phyloP scores from a whole-genome alignment of 169 alveolate species.

The Cardiosporidium cionae region DNA sequence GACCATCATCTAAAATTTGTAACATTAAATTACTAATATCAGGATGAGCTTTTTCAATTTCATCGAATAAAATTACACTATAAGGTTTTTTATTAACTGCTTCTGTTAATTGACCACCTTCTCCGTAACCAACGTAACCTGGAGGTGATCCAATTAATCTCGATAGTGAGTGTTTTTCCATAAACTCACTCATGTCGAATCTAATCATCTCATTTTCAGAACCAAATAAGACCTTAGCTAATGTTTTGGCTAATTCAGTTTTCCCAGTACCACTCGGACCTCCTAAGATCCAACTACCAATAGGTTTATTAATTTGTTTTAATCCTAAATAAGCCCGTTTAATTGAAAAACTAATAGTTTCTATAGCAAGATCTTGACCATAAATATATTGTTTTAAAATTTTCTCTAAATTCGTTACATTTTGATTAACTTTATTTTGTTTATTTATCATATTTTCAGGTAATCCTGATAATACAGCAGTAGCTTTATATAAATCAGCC shows the following conservation, averaged over 20 bases:
- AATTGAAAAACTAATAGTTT: conserved; percentile 47
- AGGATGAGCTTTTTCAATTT: conserved; percentile 81
- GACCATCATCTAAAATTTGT: conserved; percentile 69
- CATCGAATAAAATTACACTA: conserved; percentile 73
- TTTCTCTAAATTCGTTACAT: conserved; percentile 44
- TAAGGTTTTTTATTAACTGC: conserved; percentile 77
- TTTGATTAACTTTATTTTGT: conserved; percentile 10
- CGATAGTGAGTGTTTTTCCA: conserved; percentile 76
- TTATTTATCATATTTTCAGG: not conserved
- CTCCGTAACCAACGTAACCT: conserved; percentile 79
- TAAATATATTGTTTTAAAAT: conserved; percentile 60
- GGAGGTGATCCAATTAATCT: conserved; percentile 83
- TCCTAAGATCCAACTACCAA: conserved; percentile 69
- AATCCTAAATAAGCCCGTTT: conserved; percentile 75
- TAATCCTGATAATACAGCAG: not conserved
- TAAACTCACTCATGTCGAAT: conserved; percentile 77
- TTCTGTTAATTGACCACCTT: conserved; percentile 79
- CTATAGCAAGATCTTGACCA: conserved; percentile 72
- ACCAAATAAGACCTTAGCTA: conserved; percentile 68
- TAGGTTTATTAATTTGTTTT: conserved; percentile 73
- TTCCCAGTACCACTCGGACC: conserved; percentile 81
- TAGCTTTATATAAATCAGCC: not conserved
- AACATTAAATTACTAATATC: conserved; percentile 50
- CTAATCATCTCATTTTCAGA: conserved; percentile 53
- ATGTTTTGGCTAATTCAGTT: conserved; percentile 75